phyloP scores from a whole-genome alignment of 2,329 filamentous ascomycete species.

The Nigrospora oryzae region DNA sequence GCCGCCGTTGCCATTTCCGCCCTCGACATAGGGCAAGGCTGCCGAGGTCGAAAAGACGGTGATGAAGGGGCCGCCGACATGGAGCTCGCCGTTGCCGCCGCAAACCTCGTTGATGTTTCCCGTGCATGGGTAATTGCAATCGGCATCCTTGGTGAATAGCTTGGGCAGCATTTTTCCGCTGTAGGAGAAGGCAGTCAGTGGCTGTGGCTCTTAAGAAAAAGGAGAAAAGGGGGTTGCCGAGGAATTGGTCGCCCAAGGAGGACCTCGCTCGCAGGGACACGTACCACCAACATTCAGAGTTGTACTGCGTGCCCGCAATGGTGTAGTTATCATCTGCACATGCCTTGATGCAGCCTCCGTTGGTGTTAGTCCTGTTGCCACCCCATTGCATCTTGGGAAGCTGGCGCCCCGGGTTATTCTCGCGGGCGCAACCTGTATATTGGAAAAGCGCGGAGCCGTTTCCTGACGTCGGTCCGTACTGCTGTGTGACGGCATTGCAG shows the following conservation, averaged over 20 bases:
- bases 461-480: slow-evolving; percentile 36
- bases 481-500: slow-evolving; percentile 42
- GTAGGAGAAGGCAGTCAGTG: too few species aligned
- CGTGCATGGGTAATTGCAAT: slow-evolving; percentile 43
- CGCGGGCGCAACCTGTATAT: slow-evolving; percentile 46
- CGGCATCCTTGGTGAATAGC: slow-evolving; percentile 29
- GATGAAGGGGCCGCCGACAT: slow-evolving; percentile 30
- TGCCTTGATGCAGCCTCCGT: slow-evolving; percentile 32
- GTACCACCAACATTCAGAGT: slow-evolving; percentile 42
- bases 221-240: too few species aligned
- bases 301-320: slow-evolving; percentile 42
- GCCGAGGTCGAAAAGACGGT: slow-evolving; percentile 35
- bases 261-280: too few species aligned
- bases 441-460: slow-evolving; percentile 38
- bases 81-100: slow-evolving; percentile 37
- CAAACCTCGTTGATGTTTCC: slow-evolving; percentile 42
- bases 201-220: too few species aligned
- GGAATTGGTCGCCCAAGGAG: too few species aligned
- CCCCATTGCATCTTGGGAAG: slow-evolving; percentile 32
- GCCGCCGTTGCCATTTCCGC: neutral
- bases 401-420: slow-evolving; percentile 47
- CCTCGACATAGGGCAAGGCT: slow-evolving; percentile 9
- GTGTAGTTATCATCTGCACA: slow-evolving; percentile 26
- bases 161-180: slow-evolving; percentile 35
- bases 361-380: slow-evolving; percentile 28